Evolutionary conservation across 2,329 filamentous ascomycete genomes (phyloP), one percentile per base, ranked within the genome.

Genomic region (Fusarium sp.): DNA sequence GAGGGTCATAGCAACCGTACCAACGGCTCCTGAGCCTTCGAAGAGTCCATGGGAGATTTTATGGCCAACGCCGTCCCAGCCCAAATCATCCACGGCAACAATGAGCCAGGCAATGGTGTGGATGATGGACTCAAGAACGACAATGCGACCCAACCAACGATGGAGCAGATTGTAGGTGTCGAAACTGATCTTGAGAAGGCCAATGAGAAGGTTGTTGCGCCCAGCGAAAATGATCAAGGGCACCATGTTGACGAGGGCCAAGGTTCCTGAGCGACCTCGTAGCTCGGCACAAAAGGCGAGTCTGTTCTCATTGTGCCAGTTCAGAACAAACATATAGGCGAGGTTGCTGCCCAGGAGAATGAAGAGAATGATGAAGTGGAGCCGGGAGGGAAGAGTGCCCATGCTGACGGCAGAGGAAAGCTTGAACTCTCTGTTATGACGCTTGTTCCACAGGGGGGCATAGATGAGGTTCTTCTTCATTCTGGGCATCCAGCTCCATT

Each of bases 181-280:
- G 80, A 97, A 99, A 78, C 92, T 95, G 77, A 98, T 91, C 72
- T 91, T 88, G 58, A 98, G 85, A 33, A 96, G 78, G 5, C 84
- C 79, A 75, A 98, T 97, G 47, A 97, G 83, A 11, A 93, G 93
- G 80, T 98, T 99, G 83, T 98, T 98, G 76, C 96, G 91, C 35
- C 93, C 90, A 14, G 94, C 94, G 58, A 98, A 87, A 67, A 98
- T 87, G 73, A 98, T 86, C 29, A 97, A 88, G 7, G 96, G 94
- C 31, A 99, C 88, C 88, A 98, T 92, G 81, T 97, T 99, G 73
- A 97, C 87, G 13, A 94, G 84, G 6, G 94, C 90, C 67, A 99
- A 85, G 11, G 90, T 91, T 54, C 96, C 96, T 9, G 92, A 91
- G 58, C 96, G 89, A 36, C 94, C 94, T 72, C 96, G 90, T 41